A percentile compares a stretch with the other conserved stretches of the same genome.
These are phyloP conservation scores for Colletotrichum australisinense DNA, from an alignment of 2,329 filamentous ascomycete species.

Conservation along the genomic window DNA sequence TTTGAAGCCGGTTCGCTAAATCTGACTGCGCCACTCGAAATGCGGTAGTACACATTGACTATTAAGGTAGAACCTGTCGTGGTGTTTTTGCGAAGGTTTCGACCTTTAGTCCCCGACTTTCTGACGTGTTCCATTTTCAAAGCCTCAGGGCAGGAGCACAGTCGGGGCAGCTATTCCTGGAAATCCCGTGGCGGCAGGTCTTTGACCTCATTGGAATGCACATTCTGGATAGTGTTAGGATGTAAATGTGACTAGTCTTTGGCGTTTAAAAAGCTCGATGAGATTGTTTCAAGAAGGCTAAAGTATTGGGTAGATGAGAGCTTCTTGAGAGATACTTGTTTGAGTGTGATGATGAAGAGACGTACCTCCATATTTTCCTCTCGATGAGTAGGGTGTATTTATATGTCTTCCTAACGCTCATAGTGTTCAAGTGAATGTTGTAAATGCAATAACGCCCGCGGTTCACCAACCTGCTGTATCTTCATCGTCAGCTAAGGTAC, in stretches of 20 bases:
- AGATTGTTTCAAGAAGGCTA: neutral
- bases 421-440: neutral
- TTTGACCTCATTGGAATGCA: neutral
- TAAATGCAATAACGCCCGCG: neutral
- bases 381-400: neutral
- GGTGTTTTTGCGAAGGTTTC: neutral
- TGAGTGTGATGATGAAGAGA: neutral
- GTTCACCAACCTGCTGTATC: neutral
- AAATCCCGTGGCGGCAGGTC: neutral
- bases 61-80: neutral
- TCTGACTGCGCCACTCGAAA: neutral
- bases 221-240: neutral
- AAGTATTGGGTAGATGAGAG: too few species aligned
- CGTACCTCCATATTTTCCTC: neutral
- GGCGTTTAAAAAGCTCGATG: neutral
- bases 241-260: neutral
- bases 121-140: neutral
- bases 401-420: neutral
- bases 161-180: neutral
- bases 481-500: too few species aligned
- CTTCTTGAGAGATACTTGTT: neutral
- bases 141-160: neutral
- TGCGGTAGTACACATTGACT: neutral
- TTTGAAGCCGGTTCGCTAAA: fast-evolving
- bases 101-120: neutral